A percentile compares a stretch with the other conserved stretches of the same genome.
Conservation (phyloP, 2,329 filamentous ascomycete genomes). For the Ceratocystis harringtonii region DNA sequence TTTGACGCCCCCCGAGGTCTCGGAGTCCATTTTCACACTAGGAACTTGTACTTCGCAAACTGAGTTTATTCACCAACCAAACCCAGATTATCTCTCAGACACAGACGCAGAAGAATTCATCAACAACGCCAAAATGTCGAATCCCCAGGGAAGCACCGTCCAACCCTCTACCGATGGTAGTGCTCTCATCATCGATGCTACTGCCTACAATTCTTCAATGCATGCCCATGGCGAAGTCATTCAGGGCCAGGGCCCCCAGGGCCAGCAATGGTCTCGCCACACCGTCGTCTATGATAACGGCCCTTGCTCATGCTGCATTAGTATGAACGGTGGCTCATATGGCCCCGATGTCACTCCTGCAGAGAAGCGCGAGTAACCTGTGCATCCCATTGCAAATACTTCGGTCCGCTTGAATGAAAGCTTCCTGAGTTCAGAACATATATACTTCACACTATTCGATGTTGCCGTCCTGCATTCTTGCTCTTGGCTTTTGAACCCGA, state of each 20-base stretch:
- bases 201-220: slow-evolving; percentile 22
- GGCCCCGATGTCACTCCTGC: slow-evolving; percentile 39
- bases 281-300: slow-evolving; percentile 45
- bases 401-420: slow-evolving; percentile 4
- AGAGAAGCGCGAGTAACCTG: slow-evolving; percentile 30
- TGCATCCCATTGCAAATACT: neutral
- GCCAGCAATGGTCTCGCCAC: slow-evolving; percentile 40
- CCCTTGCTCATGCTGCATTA: slow-evolving; percentile 40
- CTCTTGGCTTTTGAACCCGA: neutral
- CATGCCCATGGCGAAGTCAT: slow-evolving; percentile 34
- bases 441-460: neutral
- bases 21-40: slow-evolving; percentile 30
- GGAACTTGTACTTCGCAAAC: slow-evolving; percentile 25
- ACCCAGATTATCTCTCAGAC: slow-evolving; percentile 33
- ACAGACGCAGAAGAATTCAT: slow-evolving; percentile 20
- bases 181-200: slow-evolving; percentile 20
- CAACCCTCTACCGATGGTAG: neutral
- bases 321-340: slow-evolving; percentile 36
- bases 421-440: neutral
- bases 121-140: slow-evolving; percentile 18
- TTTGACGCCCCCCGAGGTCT: slow-evolving; percentile 34
- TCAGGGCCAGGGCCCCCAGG: slow-evolving; percentile 33
- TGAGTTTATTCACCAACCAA: slow-evolving; percentile 34
- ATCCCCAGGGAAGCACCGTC: neutral
- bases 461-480: neutral